These are phyloP conservation scores for Lentinula aciculospora DNA, from an alignment of 768 basidiomycete species.

Conservation along the genomic window DNA sequence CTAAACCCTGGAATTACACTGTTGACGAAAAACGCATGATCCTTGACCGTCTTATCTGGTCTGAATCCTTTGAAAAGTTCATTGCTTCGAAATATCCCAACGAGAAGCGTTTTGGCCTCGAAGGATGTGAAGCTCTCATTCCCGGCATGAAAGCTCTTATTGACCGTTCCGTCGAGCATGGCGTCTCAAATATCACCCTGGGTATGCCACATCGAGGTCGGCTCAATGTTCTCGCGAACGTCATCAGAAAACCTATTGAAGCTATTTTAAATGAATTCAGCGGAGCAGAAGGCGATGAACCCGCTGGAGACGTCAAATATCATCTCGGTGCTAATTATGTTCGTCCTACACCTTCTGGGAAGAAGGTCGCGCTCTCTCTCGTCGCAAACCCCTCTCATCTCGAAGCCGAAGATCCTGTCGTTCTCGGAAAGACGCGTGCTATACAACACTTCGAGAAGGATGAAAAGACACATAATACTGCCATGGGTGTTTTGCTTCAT, in stretches of 20 bases:
- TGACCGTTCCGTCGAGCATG: slow-evolving; percentile 94
- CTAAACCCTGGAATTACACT: slow-evolving; percentile 96
- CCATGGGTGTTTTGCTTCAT: slow-evolving; percentile 94
- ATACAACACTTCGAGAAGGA: slow-evolving; percentile 94
- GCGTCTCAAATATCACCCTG: slow-evolving; percentile 93
- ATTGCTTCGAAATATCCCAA: slow-evolving; percentile 98
- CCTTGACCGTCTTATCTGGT: slow-evolving; percentile 98
- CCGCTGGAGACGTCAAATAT: slow-evolving; percentile 98
- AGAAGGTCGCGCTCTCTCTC: slow-evolving; percentile 94
- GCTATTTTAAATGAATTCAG: slow-evolving; percentile 97
- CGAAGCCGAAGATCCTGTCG: slow-evolving; percentile 95
- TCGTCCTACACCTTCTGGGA: slow-evolving; percentile 95
- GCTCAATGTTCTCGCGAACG: slow-evolving; percentile 95
- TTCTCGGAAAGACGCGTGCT: slow-evolving; percentile 97
- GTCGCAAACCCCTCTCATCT: slow-evolving; percentile 99
- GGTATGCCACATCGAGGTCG: slow-evolving; percentile 99
- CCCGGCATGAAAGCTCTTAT: slow-evolving; percentile 99
- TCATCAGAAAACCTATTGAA: slow-evolving; percentile 97
- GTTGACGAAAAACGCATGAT: slow-evolving; percentile 99
- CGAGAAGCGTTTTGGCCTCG: slow-evolving; percentile 98
- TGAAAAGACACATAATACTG: slow-evolving; percentile 70
- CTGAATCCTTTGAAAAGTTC: slow-evolving; percentile 99
- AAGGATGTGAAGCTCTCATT: slow-evolving; percentile 95
- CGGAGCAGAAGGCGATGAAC: slow-evolving; percentile 67
- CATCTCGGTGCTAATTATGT: slow-evolving; percentile 99